These are phyloP conservation scores for Trametes meyenii DNA, from an alignment of 768 basidiomycete genomes.

Conservation along the genomic window DNA sequence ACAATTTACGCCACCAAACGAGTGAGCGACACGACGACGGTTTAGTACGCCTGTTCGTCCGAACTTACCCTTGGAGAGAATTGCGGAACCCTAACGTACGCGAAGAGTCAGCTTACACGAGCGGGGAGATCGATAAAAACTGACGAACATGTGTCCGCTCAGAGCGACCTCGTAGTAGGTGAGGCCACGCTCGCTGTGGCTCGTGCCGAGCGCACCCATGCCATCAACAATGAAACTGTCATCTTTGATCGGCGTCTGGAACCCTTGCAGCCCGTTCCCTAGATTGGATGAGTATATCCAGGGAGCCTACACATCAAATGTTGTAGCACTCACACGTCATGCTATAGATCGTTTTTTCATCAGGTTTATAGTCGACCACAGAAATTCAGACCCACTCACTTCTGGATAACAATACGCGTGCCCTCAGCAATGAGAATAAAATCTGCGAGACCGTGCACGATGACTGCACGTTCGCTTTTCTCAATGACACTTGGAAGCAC, in stretches of 20 bases:
- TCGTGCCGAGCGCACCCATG: conserved; percentile 65
- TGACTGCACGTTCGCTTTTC: conserved; percentile 67
- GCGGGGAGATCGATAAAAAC: conserved; percentile 8
- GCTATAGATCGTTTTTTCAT: neutral
- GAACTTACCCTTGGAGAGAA: conserved; percentile 60
- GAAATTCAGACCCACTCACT: conserved; percentile 30
- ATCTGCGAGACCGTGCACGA: conserved; percentile 74
- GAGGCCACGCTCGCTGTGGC: conserved; percentile 68
- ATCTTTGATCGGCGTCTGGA: conserved; percentile 65
- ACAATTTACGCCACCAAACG: neutral
- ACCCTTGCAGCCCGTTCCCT: conserved; percentile 71
- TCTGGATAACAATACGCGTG: conserved; percentile 40
- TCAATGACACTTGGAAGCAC: conserved; percentile 78
- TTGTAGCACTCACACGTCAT: conserved; percentile 13
- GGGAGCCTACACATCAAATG: neutral
- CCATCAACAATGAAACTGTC: conserved; percentile 75
- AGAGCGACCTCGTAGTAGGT: conserved; percentile 68
- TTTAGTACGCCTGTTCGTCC: neutral
- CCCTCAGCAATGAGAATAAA: conserved; percentile 76
- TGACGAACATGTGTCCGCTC: conserved; percentile 70
- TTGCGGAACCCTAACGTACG: conserved; percentile 58
- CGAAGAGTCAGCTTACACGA: neutral
- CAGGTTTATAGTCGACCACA: neutral
- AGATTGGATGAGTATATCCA: conserved; percentile 22
- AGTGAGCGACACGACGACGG: neutral